Conservation (phyloP, 768 basidiomycete genomes). For the Pluteus cervinus region DNA sequence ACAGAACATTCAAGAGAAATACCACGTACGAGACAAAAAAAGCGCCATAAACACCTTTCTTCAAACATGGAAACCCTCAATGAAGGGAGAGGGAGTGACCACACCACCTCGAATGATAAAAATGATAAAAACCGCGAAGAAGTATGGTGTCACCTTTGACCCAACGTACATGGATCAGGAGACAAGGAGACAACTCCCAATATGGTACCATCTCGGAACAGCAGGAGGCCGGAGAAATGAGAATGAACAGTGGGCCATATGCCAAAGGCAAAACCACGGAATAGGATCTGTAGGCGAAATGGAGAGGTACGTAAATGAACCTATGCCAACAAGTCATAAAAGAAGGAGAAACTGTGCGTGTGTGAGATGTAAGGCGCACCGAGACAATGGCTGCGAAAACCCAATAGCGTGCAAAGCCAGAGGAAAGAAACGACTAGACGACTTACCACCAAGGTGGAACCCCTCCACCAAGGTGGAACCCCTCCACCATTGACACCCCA, state of each 20-base stretch:
- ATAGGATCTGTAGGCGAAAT: constrained; percentile 10
- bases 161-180: constrained; percentile 7
- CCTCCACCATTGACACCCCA: too few species aligned
- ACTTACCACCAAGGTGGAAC: constrained; percentile 15
- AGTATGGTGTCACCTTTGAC: constrained; percentile 13
- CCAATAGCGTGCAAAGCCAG: constrained; percentile 11
- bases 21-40: constrained; percentile 3
- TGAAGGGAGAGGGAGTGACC: neutral
- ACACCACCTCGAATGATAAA: constrained; percentile 9
- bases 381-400: constrained; percentile 9
- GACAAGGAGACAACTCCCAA: constrained; percentile 14
- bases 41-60: constrained; percentile 14
- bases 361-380: neutral
- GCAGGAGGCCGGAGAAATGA: neutral
- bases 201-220: constrained; percentile 24
- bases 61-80: constrained; percentile 18
- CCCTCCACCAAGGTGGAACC: too few species aligned
- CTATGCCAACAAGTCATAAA: neutral
- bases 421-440: constrained; percentile 10
- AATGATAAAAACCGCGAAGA: constrained; percentile 14
- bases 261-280: constrained; percentile 11
- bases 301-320: neutral
- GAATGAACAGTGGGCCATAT: constrained; percentile 7
- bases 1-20: neutral
- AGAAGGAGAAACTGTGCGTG: constrained; percentile 5